Evolutionary conservation across 2,329 filamentous ascomycete species (phyloP).

Genomic region (Neofusicoccum kwambonambiense): DNA sequence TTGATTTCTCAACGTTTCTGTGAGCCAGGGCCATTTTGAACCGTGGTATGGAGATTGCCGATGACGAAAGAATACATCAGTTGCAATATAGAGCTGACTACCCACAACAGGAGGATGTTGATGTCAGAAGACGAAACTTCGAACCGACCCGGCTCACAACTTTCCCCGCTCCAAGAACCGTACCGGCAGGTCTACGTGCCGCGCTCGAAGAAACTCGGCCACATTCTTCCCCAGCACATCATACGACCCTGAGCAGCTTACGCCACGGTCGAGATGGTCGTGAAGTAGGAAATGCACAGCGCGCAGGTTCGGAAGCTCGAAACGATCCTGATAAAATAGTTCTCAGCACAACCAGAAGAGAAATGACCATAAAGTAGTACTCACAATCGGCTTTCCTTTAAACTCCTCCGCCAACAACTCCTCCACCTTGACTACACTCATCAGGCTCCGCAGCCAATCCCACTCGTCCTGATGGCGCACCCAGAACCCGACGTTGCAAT

Average conservation of each 20-base stretch:
- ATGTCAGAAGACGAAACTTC: too few relatives aligned
- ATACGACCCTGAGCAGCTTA: constrained; percentile 44
- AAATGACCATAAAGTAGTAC: not conserved
- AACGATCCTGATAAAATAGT: constrained; percentile 27
- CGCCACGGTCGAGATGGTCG: constrained; percentile 48
- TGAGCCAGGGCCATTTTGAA: too few relatives aligned
- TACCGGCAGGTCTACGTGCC: constrained; percentile 46
- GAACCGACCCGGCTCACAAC: constrained; percentile 23
- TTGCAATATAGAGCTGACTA: too few relatives aligned
- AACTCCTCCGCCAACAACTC: constrained; percentile 31
- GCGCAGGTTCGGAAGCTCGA: constrained; percentile 38
- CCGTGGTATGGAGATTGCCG: too few relatives aligned
- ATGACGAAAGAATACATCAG: too few relatives aligned
- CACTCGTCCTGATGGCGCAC: constrained; percentile 35
- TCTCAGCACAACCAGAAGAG: not conserved
- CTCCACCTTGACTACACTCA: constrained; percentile 29
- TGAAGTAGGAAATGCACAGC: constrained; percentile 47
- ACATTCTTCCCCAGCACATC: constrained; percentile 50
- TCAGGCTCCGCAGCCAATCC: constrained; percentile 31
- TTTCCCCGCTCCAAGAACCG: constrained; percentile 44
- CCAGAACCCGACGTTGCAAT: constrained; percentile 39
- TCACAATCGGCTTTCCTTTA: constrained; percentile 23
- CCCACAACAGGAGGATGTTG: too few relatives aligned
- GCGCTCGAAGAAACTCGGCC: constrained; percentile 46
- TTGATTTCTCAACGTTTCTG: too few relatives aligned